Percentiles rank a stretch among this genome's conserved stretches.
phyloP scores from a whole-genome alignment of 768 basidiomycete species.

The Scleroderma citrinum region DNA sequence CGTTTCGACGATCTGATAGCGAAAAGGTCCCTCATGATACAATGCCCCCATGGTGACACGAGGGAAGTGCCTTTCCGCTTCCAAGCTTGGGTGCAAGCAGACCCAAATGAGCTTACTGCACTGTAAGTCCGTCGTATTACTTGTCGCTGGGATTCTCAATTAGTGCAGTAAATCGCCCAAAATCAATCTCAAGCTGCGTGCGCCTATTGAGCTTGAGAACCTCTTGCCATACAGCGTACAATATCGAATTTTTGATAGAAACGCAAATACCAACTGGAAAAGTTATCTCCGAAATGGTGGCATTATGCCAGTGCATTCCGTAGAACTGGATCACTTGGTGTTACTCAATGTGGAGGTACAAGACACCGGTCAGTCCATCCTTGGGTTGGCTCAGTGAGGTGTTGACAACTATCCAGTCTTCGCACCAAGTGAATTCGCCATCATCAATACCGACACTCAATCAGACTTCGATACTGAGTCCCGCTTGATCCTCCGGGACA shows the following conservation, averaged over 20 bases:
- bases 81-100: slow-evolving; percentile 84
- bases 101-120: slow-evolving; percentile 46
- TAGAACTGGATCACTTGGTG: slow-evolving; percentile 85
- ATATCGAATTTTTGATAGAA: slow-evolving; percentile 96
- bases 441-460: slow-evolving; percentile 90
- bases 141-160: neutral
- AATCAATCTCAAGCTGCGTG: slow-evolving; percentile 79
- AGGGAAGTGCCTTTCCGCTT: slow-evolving; percentile 89
- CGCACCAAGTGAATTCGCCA: slow-evolving; percentile 92
- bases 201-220: slow-evolving; percentile 95
- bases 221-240: slow-evolving; percentile 89
- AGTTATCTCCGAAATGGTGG: slow-evolving; percentile 92
- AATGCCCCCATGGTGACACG: slow-evolving; percentile 76
- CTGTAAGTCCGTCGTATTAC: slow-evolving; percentile 38
- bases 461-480: slow-evolving; percentile 85
- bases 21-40: slow-evolving; percentile 66
- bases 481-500: slow-evolving; percentile 66
- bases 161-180: slow-evolving; percentile 70
- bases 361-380: slow-evolving; percentile 64
- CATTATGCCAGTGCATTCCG: slow-evolving; percentile 93
- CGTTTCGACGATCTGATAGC: slow-evolving; percentile 85
- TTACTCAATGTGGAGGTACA: slow-evolving; percentile 86
- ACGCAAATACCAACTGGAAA: slow-evolving; percentile 89
- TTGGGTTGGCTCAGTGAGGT: neutral
- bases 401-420: slow-evolving; percentile 48